A percentile compares a stretch with the other conserved stretches of the same genome.
phyloP scores from a whole-genome alignment of 2,329 filamentous ascomycete species.

The Alternaria sp. region DNA sequence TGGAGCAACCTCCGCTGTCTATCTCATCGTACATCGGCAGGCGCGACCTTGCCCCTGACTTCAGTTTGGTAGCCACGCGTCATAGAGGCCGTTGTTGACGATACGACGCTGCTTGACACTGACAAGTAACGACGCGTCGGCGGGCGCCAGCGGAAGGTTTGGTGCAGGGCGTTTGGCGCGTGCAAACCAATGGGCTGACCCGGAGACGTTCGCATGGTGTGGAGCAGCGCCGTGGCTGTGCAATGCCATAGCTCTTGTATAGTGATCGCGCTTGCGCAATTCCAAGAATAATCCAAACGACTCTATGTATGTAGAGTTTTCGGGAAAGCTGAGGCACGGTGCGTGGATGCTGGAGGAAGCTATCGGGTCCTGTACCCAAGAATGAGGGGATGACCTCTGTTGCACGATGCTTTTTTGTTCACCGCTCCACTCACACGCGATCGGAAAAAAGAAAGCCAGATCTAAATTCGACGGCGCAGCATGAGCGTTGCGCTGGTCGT shows the following conservation, averaged over 20 bases:
- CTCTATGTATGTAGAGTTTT: background rate
- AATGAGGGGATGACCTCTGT: background rate
- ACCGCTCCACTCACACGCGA: conserved; percentile 1
- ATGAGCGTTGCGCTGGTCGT: conserved; percentile 4
- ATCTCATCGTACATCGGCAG: background rate
- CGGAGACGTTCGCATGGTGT: conserved; percentile 2
- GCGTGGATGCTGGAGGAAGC: background rate
- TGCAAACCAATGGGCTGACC: conserved; percentile 2
- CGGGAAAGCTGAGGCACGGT: background rate
- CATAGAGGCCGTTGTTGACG: conserved; percentile 1
- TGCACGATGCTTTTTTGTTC: background rate
- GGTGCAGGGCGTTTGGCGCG: conserved; percentile 1
- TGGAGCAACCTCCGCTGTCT: background rate
- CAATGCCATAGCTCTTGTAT: background rate
- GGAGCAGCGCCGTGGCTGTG: conserved; percentile 12
- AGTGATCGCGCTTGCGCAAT: conserved; percentile 1
- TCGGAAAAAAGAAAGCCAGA: background rate
- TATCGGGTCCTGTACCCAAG: background rate
- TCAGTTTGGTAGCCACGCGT: conserved; percentile 4
- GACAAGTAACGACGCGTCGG: conserved; percentile 8
- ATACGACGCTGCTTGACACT: conserved; percentile 3
- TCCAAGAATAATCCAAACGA: background rate
- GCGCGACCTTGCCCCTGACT: background rate
- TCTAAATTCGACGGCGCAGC: conserved; percentile 9
- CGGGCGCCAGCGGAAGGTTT: conserved; percentile 7